These are phyloP conservation scores for Tulasnella sp. DNA, from an alignment of 768 basidiomycete genomes.

Conservation along the genomic window DNA sequence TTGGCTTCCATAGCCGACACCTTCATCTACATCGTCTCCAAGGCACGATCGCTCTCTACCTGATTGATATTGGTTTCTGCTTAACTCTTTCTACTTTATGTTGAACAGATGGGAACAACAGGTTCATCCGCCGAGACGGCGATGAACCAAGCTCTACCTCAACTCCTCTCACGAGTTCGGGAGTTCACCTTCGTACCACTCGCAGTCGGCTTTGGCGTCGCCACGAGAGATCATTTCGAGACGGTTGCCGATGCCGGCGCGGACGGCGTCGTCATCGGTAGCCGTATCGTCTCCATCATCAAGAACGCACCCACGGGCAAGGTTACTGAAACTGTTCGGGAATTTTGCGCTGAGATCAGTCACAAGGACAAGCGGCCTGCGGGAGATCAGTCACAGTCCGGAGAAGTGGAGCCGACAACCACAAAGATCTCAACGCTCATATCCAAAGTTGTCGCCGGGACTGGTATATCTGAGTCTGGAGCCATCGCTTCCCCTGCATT, in stretches of 20 bases:
- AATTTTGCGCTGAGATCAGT: conserved; percentile 64
- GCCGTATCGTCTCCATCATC: conserved; percentile 70
- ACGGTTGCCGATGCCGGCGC: conserved; percentile 78
- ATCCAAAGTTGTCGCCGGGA: conserved; percentile 19
- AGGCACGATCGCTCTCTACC: conserved; percentile 37
- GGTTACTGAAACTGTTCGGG: conserved; percentile 46
- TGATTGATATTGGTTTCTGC: no score
- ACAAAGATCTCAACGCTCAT: neutral
- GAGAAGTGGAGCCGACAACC: conserved; percentile 18
- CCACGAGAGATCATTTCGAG: conserved; percentile 81
- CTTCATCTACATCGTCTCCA: conserved; percentile 98
- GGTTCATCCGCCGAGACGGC: conserved; percentile 68
- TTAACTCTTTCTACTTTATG: neutral
- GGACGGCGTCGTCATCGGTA: conserved; percentile 91
- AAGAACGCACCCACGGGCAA: conserved; percentile 37
- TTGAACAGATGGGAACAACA: conserved; percentile 84
- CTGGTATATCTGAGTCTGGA: conserved; percentile 19
- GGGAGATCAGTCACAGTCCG: neutral
- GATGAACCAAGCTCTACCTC: conserved; percentile 68
- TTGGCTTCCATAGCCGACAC: conserved; percentile 87
- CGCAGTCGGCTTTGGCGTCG: conserved; percentile 94
- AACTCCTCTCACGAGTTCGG: conserved; percentile 74
- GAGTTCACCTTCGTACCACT: conserved; percentile 69
- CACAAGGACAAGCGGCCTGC: conserved; percentile 26
- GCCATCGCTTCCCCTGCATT: conserved; percentile 22